These are phyloP conservation scores for Plasmodium vivax DNA, from an alignment of 169 alveolate genomes.

Conservation along the genomic window DNA sequence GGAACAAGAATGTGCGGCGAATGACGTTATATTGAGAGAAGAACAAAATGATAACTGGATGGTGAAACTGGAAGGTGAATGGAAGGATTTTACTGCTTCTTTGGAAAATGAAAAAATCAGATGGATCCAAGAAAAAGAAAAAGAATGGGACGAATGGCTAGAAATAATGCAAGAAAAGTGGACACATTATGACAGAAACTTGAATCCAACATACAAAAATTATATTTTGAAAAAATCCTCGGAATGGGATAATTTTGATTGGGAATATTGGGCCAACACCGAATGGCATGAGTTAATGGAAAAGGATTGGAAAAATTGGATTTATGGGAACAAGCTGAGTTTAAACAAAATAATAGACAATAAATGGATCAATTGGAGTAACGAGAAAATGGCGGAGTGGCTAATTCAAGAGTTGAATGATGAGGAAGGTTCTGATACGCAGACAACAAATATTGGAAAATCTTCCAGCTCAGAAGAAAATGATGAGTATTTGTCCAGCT, in stretches of 20 bases:
- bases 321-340: neutral
- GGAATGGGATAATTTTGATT: neutral
- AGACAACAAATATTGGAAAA: neutral
- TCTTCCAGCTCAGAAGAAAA: neutral
- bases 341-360: neutral
- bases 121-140: neutral
- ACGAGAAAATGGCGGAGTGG: neutral
- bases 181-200: slow-evolving; percentile 2
- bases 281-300: neutral
- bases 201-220: neutral
- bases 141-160: neutral
- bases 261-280: slow-evolving; percentile 1
- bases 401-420: neutral
- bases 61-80: neutral
- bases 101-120: neutral
- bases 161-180: neutral
- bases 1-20: neutral
- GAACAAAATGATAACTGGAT: neutral
- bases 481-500: neutral
- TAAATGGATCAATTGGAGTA: slow-evolving; percentile 4
- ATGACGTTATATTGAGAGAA: neutral
- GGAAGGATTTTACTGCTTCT: neutral
- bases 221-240: neutral
- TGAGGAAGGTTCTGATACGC: neutral
- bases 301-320: slow-evolving; percentile 3